Evolutionary conservation across 1,284 basidiomycete genomes (phyloP).

Genomic region (Apiotrichum mycotoxinovorans): DNA sequence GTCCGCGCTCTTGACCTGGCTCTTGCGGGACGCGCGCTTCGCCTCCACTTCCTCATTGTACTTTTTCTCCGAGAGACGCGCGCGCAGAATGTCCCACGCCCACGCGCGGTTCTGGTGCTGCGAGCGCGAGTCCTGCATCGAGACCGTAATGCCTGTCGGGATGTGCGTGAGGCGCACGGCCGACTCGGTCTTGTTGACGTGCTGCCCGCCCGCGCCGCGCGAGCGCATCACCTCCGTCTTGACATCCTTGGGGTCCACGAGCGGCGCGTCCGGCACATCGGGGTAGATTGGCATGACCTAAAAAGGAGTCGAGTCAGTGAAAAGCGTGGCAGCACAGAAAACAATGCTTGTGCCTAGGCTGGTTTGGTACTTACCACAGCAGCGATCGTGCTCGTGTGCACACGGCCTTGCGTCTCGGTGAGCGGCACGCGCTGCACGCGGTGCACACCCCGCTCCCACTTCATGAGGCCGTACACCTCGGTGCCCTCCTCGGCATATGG

Average conservation of each 20-base stretch:
- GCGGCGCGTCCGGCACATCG: constrained; percentile 51
- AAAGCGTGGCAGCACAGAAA: constrained; percentile 23
- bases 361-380: constrained; percentile 61
- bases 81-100: constrained; percentile 80
- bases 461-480: constrained; percentile 71
- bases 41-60: constrained; percentile 66
- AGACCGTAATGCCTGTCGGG: constrained; percentile 90
- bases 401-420: constrained; percentile 79
- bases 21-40: constrained; percentile 65
- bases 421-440: constrained; percentile 90
- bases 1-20: constrained; percentile 72
- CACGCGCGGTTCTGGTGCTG: constrained; percentile 89
- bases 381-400: constrained; percentile 90
- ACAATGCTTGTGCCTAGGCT: background rate
- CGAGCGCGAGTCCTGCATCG: constrained; percentile 96
- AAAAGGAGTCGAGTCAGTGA: constrained; percentile 1
- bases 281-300: constrained; percentile 55
- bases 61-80: constrained; percentile 75
- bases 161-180: constrained; percentile 93
- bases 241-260: constrained; percentile 79
- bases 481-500: constrained; percentile 65
- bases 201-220: constrained; percentile 93
- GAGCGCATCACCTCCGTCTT: constrained; percentile 91
- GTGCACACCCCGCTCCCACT: constrained; percentile 94
- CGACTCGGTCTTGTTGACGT: constrained; percentile 98